Conservation (phyloP, 2,329 filamentous ascomycete species). For the Fusarium globosum region DNA sequence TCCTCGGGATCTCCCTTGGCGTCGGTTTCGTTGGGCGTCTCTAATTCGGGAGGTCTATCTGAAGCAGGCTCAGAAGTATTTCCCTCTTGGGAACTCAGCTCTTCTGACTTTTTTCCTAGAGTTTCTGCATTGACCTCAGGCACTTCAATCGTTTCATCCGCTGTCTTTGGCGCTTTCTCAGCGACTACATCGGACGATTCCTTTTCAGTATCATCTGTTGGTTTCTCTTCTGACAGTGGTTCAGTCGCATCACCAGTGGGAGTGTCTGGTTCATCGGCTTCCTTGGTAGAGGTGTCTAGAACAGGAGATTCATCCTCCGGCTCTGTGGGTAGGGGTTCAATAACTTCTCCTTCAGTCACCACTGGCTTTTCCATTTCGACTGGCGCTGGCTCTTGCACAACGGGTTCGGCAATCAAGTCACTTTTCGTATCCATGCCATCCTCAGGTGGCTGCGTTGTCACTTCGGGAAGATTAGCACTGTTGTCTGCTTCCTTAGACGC, state of each 20-base stretch:
- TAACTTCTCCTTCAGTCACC: not conserved
- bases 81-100: not conserved
- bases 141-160: not conserved
- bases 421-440: not conserved
- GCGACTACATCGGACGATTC: not conserved
- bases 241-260: not conserved
- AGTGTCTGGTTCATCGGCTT: conserved; percentile 5
- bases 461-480: conserved; percentile 2
- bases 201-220: not conserved
- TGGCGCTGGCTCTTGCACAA: not conserved
- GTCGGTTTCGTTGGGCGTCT: conserved; percentile 3
- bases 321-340: not conserved
- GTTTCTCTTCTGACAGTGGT: not conserved
- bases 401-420: not conserved
- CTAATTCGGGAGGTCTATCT: conserved; percentile 12
- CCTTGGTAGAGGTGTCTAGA: conserved; percentile 3
- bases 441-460: conserved; percentile 1
- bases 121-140: conserved; percentile 3
- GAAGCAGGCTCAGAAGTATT: not conserved
- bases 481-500: not conserved
- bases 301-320: conserved; percentile 1
- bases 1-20: conserved; percentile 2
- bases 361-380: not conserved
- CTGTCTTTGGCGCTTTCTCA: conserved; percentile 1
- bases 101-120: conserved; percentile 3